These are phyloP conservation scores for Sarocladiaceae sp. DNA, from an alignment of 2,329 filamentous ascomycete species.

Conservation along the genomic window DNA sequence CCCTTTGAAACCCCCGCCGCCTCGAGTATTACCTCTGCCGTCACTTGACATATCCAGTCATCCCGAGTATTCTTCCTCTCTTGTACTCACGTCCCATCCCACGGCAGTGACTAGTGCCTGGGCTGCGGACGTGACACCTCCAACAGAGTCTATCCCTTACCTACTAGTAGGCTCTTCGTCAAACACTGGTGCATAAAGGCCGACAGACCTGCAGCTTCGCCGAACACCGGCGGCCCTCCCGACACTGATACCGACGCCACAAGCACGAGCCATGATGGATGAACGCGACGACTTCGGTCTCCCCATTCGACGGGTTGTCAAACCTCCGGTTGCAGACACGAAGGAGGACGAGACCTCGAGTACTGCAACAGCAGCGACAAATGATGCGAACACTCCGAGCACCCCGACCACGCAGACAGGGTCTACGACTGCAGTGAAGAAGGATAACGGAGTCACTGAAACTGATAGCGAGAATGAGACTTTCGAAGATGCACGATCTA, in stretches of 20 bases:
- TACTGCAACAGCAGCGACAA: slow-evolving; percentile 7
- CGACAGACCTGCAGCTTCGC: slow-evolving; percentile 12
- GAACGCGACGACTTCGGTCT: slow-evolving; percentile 61
- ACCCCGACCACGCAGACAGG: not conserved
- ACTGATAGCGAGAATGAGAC: slow-evolving; percentile 34
- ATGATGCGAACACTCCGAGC: not conserved
- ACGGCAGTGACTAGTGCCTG: slow-evolving; percentile 1
- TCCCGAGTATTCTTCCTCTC: no score
- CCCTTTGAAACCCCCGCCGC: no score
- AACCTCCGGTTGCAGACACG: slow-evolving; percentile 17
- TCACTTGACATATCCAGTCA: no score
- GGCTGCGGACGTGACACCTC: slow-evolving; percentile 7
- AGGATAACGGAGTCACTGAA: slow-evolving; percentile 30
- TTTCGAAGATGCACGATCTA: slow-evolving; percentile 27
- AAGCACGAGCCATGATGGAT: slow-evolving; percentile 23
- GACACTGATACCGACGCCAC: slow-evolving; percentile 27
- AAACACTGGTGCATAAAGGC: no score
- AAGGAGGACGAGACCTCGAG: slow-evolving; percentile 8
- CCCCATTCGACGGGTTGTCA: slow-evolving; percentile 48
- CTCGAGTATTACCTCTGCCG: no score
- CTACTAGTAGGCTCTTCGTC: no score
- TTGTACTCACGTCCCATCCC: slow-evolving; percentile 8
- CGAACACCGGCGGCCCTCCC: not conserved
- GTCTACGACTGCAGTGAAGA: not conserved
- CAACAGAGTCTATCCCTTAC: not conserved